phyloP scores from a whole-genome alignment of 495 filamentous ascomycete genomes.

The Parathielavia hyrcaniae region DNA sequence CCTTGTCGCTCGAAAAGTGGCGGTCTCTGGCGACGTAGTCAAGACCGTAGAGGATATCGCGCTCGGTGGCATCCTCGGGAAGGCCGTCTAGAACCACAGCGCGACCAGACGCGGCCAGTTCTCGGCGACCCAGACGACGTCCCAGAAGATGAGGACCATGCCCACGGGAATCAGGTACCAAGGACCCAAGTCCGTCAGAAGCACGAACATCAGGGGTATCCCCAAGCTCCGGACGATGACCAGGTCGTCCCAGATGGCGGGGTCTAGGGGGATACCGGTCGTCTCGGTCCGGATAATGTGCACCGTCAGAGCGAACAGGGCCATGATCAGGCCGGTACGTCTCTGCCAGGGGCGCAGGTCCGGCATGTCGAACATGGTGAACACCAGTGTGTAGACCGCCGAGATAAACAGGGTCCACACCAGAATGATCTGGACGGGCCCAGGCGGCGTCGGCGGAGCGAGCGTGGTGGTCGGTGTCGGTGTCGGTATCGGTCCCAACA shows the following conservation, averaged over 20 bases:
- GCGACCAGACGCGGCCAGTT: slow-evolving; percentile 11
- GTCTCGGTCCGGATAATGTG: slow-evolving; percentile 5
- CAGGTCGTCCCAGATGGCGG: neutral
- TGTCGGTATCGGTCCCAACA: slow-evolving; percentile 3
- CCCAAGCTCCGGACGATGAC: neutral
- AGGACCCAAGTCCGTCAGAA: slow-evolving; percentile 8
- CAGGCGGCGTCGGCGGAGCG: neutral
- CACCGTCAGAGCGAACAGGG: neutral
- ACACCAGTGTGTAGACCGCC: neutral
- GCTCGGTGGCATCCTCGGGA: slow-evolving; percentile 31
- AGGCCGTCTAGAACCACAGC: slow-evolving; percentile 24
- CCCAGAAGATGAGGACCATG: neutral
- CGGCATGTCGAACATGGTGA: neutral
- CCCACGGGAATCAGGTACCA: neutral
- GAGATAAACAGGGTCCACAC: neutral
- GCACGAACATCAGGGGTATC: neutral
- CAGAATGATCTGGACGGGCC: neutral
- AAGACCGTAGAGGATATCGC: slow-evolving; percentile 37
- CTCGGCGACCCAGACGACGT: slow-evolving; percentile 5
- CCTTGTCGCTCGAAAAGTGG: slow-evolving; percentile 27
- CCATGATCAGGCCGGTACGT: neutral
- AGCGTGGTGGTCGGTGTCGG: neutral
- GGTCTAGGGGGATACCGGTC: neutral
- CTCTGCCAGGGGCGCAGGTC: neutral
- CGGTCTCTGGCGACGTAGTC: slow-evolving; percentile 27